A percentile compares a stretch with the other conserved stretches of the same genome.
These are phyloP conservation scores for Crepidotus variabilis DNA, from an alignment of 768 basidiomycete species.

Conservation along the genomic window DNA sequence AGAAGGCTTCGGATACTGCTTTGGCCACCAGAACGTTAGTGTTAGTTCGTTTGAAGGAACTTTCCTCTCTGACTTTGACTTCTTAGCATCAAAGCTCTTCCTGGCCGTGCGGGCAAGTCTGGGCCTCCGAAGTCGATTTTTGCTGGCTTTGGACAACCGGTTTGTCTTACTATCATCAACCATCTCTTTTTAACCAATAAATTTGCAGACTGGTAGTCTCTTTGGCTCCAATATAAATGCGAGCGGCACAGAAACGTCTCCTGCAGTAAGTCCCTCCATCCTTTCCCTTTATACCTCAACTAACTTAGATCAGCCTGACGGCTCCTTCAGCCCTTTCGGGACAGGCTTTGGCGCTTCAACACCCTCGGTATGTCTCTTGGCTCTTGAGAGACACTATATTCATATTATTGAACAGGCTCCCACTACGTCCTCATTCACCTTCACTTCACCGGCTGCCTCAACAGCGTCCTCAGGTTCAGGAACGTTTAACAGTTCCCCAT, in stretches of 20 bases:
- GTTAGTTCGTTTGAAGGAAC: neutral
- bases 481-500: constrained; percentile 14
- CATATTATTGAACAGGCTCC: neutral
- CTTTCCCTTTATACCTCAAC: neutral
- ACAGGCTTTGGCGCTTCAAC: neutral
- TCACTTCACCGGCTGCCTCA: constrained; percentile 7
- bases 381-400: too few species aligned
- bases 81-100: constrained; percentile 61
- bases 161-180: constrained; percentile 32
- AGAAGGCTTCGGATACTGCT: constrained; percentile 55
- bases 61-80: neutral
- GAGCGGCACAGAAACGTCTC: too few species aligned
- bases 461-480: constrained; percentile 8
- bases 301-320: neutral
- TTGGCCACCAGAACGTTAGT: constrained; percentile 58
- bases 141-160: constrained; percentile 47
- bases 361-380: neutral
- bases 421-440: constrained; percentile 4
- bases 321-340: neutral
- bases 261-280: constrained; percentile 9
- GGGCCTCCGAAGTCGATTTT: constrained; percentile 38
- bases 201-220: constrained; percentile 6
- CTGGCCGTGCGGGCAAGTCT: constrained; percentile 38
- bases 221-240: constrained; percentile 5
- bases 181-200: constrained; percentile 16